Evolutionary conservation across 2,329 filamentous ascomycete species (phyloP).

Genomic region (Scedosporium boydii): DNA sequence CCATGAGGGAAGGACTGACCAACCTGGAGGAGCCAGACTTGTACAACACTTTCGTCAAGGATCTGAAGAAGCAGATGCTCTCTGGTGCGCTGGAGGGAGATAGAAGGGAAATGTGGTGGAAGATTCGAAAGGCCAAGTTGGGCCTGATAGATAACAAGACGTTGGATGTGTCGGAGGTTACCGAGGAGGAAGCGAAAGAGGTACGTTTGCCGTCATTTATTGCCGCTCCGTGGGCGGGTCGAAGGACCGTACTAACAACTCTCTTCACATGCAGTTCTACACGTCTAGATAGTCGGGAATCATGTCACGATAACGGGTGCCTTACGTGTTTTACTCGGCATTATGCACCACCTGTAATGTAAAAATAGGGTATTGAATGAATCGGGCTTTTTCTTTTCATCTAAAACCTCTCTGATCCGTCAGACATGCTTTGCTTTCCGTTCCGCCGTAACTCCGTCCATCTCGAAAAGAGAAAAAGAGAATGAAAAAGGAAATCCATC

Average conservation of each 20-base stretch:
- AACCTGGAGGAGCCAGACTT: constrained; percentile 64
- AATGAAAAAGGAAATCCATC: background rate
- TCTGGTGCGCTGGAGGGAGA: constrained; percentile 65
- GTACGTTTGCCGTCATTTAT: constrained; percentile 23
- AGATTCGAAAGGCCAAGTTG: constrained; percentile 55
- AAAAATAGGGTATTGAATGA: background rate
- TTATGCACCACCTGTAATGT: background rate
- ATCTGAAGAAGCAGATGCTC: constrained; percentile 64
- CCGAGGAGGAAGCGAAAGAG: constrained; percentile 60
- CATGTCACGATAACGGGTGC: constrained; percentile 9
- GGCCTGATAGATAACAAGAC: constrained; percentile 61
- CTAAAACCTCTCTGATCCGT: too few species aligned
- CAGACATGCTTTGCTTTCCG: background rate
- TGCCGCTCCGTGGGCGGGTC: background rate
- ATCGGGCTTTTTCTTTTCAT: too few species aligned
- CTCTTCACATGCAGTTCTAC: constrained; percentile 7
- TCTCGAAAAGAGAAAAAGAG: background rate
- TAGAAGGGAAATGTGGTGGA: constrained; percentile 73
- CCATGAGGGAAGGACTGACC: constrained; percentile 69
- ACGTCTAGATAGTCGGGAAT: constrained; percentile 26
- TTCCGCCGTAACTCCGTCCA: background rate
- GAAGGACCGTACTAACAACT: background rate
- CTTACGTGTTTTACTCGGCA: background rate
- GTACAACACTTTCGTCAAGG: constrained; percentile 66
- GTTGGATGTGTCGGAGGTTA: constrained; percentile 56